phyloP scores from a whole-genome alignment of 2,329 filamentous ascomycete species.

The Aspergillus sp. region DNA sequence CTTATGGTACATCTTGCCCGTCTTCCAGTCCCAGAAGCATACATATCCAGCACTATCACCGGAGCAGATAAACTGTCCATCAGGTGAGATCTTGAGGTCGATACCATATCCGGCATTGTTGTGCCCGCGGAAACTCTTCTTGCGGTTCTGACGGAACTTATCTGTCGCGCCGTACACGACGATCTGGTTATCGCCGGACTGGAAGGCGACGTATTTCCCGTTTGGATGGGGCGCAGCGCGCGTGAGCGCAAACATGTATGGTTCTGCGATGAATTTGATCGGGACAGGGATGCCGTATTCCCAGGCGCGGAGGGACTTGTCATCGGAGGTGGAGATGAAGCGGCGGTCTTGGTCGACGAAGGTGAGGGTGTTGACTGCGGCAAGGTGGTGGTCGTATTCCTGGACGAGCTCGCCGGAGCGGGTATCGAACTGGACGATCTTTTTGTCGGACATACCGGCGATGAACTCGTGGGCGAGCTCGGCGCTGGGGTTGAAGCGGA shows the following conservation, averaged over 20 bases:
- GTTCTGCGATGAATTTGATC: conserved; percentile 97
- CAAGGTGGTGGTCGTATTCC: conserved; percentile 97
- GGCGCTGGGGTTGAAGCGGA: conserved; percentile 84
- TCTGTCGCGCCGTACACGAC: conserved; percentile 93
- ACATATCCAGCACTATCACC: conserved; percentile 88
- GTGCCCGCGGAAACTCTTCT: conserved; percentile 94
- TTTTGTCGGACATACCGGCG: conserved; percentile 97
- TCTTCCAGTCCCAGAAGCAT: conserved; percentile 99
- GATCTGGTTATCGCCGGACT: conserved; percentile 93
- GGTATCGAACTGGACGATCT: conserved; percentile 95
- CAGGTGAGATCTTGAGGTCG: conserved; percentile 82
- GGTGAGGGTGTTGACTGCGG: conserved; percentile 95
- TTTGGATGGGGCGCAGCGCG: conserved; percentile 80
- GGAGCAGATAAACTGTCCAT: conserved; percentile 84
- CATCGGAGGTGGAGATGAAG: conserved; percentile 97
- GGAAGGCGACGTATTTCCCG: conserved; percentile 92
- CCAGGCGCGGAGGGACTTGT: conserved; percentile 94
- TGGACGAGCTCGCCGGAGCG: conserved; percentile 81
- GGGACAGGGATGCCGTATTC: conserved; percentile 98
- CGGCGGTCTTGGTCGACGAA: conserved; percentile 93
- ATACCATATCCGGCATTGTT: conserved; percentile 94
- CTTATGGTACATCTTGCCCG: conserved; percentile 98
- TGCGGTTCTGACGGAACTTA: conserved; percentile 94
- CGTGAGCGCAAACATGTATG: conserved; percentile 96
- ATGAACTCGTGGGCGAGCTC: conserved; percentile 85